These are phyloP conservation scores for Lachancea nothofagi DNA, from an alignment of 805 yeast genomes.

Conservation along the genomic window DNA sequence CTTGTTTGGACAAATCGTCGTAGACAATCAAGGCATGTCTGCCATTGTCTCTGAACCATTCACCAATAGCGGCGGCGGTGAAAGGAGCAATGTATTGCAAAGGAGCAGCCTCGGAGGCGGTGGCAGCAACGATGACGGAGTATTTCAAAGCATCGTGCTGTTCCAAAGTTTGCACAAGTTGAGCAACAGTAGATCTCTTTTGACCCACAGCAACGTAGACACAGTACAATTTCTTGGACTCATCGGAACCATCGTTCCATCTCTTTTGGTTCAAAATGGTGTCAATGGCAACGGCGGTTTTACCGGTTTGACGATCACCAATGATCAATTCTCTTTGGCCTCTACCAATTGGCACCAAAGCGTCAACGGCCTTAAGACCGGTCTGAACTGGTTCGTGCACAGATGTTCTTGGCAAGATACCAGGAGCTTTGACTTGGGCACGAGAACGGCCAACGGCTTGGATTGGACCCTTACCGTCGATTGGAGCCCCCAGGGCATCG, in stretches of 20 bases:
- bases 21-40: slow-evolving; percentile 93
- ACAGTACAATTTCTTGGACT: slow-evolving; percentile 97
- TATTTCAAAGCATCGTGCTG: slow-evolving; percentile 96
- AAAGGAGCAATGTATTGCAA: slow-evolving; percentile 99
- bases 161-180: slow-evolving; percentile 98
- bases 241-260: slow-evolving; percentile 94
- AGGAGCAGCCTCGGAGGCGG: slow-evolving; percentile 99
- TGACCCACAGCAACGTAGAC: slow-evolving; percentile 99
- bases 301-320: slow-evolving; percentile 99
- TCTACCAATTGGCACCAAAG: slow-evolving; percentile 99
- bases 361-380: slow-evolving; percentile 98
- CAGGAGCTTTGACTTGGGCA: slow-evolving; percentile 99
- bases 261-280: slow-evolving; percentile 98
- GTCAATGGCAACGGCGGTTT: slow-evolving; percentile 98
- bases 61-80: slow-evolving; percentile 99
- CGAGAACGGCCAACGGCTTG: slow-evolving; percentile 77
- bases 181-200: slow-evolving; percentile 99
- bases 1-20: slow-evolving; percentile 99
- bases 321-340: slow-evolving; percentile 99
- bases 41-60: slow-evolving; percentile 99
- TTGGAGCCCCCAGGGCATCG: slow-evolving; percentile 98
- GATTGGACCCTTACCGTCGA: slow-evolving; percentile 99
- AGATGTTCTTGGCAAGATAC: slow-evolving; percentile 98
- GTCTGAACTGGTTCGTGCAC: slow-evolving; percentile 99
- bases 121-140: slow-evolving; percentile 97